A percentile compares a stretch with the other conserved stretches of the same genome.
Conservation (phyloP, 352 stramenopile species). For the Aphanomyces stellatus region DNA sequence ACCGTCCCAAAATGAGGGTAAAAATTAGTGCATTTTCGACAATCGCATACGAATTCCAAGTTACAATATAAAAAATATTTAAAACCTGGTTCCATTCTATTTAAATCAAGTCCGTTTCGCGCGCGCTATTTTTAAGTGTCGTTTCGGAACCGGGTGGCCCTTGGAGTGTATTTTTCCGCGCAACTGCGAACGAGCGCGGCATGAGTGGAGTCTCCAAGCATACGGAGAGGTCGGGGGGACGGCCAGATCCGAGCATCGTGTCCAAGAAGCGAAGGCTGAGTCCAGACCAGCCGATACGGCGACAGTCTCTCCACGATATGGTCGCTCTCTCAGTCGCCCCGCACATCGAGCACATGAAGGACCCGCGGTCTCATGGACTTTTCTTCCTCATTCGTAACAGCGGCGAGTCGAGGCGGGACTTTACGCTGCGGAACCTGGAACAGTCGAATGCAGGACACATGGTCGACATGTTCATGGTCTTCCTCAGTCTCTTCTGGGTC, state of each 20-base stretch:
- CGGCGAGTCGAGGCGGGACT: slow-evolving; percentile 51
- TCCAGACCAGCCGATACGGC: background rate
- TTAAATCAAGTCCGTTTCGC: background rate
- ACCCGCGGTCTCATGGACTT: slow-evolving; percentile 4
- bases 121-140: background rate
- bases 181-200: no score
- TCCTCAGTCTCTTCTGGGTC: slow-evolving; percentile 55
- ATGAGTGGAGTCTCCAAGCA: background rate
- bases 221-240: background rate
- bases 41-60: no score
- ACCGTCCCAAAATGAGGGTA: background rate
- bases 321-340: background rate
- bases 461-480: slow-evolving; percentile 35
- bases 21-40: no score
- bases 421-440: slow-evolving; percentile 65
- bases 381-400: slow-evolving; percentile 17
- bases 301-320: slow-evolving; percentile 13
- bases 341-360: slow-evolving; percentile 10
- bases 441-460: slow-evolving; percentile 45
- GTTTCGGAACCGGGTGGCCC: background rate
- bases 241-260: background rate
- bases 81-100: no score
- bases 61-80: no score
- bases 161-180: no score
- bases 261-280: background rate